Conservation (phyloP, 345 rosid species). For the Eucalyptus curtisii region DNA sequence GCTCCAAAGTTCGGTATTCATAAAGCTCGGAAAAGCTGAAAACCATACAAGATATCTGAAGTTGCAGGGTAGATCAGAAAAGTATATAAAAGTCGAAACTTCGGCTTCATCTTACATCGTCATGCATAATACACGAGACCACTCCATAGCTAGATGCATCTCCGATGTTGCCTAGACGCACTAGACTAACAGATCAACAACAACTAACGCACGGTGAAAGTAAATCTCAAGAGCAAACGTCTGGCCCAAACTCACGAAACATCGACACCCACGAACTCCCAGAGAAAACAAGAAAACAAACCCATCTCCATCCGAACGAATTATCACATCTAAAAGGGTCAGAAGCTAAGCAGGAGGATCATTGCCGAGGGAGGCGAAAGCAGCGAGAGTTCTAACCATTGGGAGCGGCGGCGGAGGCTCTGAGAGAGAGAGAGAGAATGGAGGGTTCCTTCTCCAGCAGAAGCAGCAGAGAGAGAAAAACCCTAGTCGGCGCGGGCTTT, state of each 20-base stretch:
- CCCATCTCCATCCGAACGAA: neutral
- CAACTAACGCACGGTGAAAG: neutral
- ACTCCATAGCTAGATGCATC: neutral
- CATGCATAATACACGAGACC: neutral
- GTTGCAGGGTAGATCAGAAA: neutral
- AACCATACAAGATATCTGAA: neutral
- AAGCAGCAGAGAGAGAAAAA: neutral
- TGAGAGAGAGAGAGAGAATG: neutral
- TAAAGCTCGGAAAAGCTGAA: neutral
- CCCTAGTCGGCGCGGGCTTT: neutral
- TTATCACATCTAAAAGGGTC: neutral
- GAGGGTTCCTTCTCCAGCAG: neutral
- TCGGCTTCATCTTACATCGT: neutral
- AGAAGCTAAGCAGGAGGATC: neutral
- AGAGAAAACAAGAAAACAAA: neutral
- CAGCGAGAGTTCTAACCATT: neutral
- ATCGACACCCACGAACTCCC: neutral
- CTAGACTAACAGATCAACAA: neutral
- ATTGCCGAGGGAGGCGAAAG: neutral
- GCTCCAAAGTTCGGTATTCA: neutral
- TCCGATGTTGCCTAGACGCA: neutral
- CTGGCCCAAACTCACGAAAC: neutral
- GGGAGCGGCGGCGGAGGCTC: neutral
- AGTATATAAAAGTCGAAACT: neutral
- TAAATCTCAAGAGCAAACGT: neutral